Conservation (phyloP, 495 filamentous ascomycete species). For the Xylaria castorea region DNA sequence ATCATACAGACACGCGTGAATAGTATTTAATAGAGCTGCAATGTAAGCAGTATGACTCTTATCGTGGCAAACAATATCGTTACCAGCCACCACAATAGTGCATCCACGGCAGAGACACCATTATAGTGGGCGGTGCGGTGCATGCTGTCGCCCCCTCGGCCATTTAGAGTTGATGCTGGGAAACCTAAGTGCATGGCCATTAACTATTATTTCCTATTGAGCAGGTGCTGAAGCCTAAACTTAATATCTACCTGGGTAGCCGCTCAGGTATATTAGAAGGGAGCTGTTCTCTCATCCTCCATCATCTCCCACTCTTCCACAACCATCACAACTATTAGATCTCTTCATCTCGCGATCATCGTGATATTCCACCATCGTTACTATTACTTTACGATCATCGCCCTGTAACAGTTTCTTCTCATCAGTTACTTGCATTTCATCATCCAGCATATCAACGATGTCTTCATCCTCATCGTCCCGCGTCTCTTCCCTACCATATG, state of each 20-base stretch:
- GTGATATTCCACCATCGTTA: background rate
- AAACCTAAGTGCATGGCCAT: background rate
- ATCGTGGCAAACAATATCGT: background rate
- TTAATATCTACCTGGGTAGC: background rate
- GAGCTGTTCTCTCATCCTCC: background rate
- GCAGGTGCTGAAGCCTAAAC: background rate
- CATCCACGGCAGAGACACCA: background rate
- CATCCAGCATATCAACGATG: background rate
- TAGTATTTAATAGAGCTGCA: background rate
- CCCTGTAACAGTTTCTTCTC: background rate
- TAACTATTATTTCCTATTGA: background rate
- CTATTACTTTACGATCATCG: background rate
- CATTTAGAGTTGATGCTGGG: background rate
- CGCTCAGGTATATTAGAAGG: background rate
- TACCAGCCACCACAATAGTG: background rate
- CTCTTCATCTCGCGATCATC: background rate
- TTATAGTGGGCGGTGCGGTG: background rate
- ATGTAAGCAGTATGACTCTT: background rate
- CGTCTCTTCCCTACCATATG: background rate
- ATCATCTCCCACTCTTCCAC: background rate
- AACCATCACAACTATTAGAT: background rate
- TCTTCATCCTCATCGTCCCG: background rate
- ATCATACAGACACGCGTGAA: background rate
- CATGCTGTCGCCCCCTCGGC: background rate
- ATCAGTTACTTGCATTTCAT: background rate